phyloP scores from a whole-genome alignment of 1,284 basidiomycete genomes.

The Nidula niveotomentosa region DNA sequence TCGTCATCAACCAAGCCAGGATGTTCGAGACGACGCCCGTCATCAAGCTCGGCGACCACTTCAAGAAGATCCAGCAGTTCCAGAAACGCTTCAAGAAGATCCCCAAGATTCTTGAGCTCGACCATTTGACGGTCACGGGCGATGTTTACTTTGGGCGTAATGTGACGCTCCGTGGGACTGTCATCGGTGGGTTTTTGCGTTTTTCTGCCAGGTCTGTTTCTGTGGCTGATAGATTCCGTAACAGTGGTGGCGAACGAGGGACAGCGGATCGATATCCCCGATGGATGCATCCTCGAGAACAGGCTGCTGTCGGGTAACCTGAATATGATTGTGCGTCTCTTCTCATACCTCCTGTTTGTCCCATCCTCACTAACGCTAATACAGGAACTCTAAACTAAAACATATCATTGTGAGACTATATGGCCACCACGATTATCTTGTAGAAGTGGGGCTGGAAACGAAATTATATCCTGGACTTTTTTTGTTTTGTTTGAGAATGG shows the following conservation, averaged over 20 bases:
- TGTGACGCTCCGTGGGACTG: slow-evolving; percentile 86
- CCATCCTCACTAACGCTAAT: not conserved
- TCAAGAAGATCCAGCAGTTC: slow-evolving; percentile 96
- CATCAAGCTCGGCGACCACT: slow-evolving; percentile 95
- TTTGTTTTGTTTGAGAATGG: not conserved
- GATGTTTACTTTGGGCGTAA: slow-evolving; percentile 97
- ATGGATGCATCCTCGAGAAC: slow-evolving; percentile 94
- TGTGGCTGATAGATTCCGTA: slow-evolving; percentile 6
- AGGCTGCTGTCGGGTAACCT: slow-evolving; percentile 68
- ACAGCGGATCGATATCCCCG: slow-evolving; percentile 93
- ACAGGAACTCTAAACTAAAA: too few species aligned
- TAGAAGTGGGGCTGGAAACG: not conserved
- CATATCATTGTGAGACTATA: too few species aligned
- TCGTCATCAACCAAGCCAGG: slow-evolving; percentile 87
- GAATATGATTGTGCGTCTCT: slow-evolving; percentile 51
- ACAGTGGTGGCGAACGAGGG: slow-evolving; percentile 84
- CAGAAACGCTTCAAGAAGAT: slow-evolving; percentile 98
- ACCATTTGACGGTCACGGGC: slow-evolving; percentile 96
- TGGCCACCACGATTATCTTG: too few species aligned
- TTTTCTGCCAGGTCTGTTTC: not conserved
- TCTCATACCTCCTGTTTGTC: not conserved
- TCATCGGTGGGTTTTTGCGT: slow-evolving; percentile 59
- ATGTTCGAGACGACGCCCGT: slow-evolving; percentile 97
- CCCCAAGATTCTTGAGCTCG: slow-evolving; percentile 90
- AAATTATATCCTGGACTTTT: not conserved